These are phyloP conservation scores for Aegilops sharonensis DNA, from an alignment of 176 grass and related monocot genomes.

Conservation along the genomic window DNA sequence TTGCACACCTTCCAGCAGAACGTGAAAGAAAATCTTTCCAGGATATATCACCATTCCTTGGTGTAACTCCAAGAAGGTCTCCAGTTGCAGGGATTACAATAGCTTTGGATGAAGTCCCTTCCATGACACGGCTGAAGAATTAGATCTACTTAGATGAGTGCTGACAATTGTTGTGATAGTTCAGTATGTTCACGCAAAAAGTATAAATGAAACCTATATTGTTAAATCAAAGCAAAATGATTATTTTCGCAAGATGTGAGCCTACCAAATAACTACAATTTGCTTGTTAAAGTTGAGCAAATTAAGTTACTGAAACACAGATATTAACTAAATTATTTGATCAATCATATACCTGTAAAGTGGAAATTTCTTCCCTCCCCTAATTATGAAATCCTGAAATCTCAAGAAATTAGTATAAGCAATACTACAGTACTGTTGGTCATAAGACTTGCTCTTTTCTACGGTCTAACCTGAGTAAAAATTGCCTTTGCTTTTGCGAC, in stretches of 20 bases:
- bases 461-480: constrained; percentile 75
- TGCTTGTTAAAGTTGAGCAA: neutral
- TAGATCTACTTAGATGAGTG: neutral
- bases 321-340: neutral
- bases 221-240: neutral
- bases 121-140: constrained; percentile 63
- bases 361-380: constrained; percentile 83
- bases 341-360: constrained; percentile 78
- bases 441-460: neutral
- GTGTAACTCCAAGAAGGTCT: constrained; percentile 50
- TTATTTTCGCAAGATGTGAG: neutral
- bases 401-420: constrained; percentile 1
- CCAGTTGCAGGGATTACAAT: constrained; percentile 70
- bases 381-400: constrained; percentile 90
- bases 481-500: constrained; percentile 77
- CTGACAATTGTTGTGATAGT: neutral
- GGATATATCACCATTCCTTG: constrained; percentile 73
- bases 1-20: constrained; percentile 48
- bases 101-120: constrained; percentile 70
- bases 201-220: neutral
- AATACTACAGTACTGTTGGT: neutral
- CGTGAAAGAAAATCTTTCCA: constrained; percentile 79
- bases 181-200: constrained; percentile 1
- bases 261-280: neutral
- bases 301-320: constrained; percentile 10